Percentiles rank a stretch among this genome's conserved stretches.
These are phyloP conservation scores for Sugiyamaella xylanicola DNA, from an alignment of 1,139 yeast species.

Conservation along the genomic window DNA sequence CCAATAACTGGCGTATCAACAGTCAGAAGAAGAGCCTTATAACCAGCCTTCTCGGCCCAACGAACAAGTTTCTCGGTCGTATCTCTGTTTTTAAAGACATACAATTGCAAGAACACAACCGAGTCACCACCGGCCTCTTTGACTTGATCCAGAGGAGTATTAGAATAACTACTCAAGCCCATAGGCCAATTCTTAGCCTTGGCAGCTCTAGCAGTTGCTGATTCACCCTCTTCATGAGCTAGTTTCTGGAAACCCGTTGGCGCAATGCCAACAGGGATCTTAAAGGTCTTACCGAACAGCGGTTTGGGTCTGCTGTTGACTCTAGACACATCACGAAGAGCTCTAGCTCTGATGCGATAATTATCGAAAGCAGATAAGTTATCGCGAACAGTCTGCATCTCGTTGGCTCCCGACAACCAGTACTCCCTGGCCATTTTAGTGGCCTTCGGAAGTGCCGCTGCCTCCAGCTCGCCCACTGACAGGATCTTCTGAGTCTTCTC, in stretches of 20 bases:
- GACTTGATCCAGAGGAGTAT: slow-evolving; percentile 40
- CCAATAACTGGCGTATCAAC: slow-evolving; percentile 72
- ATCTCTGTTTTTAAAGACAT: slow-evolving; percentile 49
- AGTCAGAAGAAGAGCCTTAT: slow-evolving; percentile 62
- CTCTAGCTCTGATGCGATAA: slow-evolving; percentile 48
- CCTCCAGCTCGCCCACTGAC: slow-evolving; percentile 36
- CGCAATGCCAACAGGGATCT: slow-evolving; percentile 63
- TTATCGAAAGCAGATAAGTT: slow-evolving; percentile 39
- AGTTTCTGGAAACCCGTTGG: slow-evolving; percentile 68
- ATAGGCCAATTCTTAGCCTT: slow-evolving; percentile 39
- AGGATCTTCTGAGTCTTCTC: slow-evolving; percentile 26
- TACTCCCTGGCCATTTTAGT: slow-evolving; percentile 40
- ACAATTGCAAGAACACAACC: slow-evolving; percentile 47
- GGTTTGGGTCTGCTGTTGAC: slow-evolving; percentile 44
- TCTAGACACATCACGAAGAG: slow-evolving; percentile 47
- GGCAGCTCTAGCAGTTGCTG: slow-evolving; percentile 45
- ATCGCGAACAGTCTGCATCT: slow-evolving; percentile 41
- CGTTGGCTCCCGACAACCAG: slow-evolving; percentile 46
- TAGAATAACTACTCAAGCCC: slow-evolving; percentile 43
- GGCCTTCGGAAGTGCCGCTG: slow-evolving; percentile 36
- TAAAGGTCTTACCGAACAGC: slow-evolving; percentile 48
- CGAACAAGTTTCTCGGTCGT: slow-evolving; percentile 50
- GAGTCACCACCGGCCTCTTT: slow-evolving; percentile 38
- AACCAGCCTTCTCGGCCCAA: slow-evolving; percentile 56
- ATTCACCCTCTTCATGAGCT: slow-evolving; percentile 68